These are phyloP conservation scores for Castanea sativa DNA, from an alignment of 306 rosid genomes.

Conservation along the genomic window DNA sequence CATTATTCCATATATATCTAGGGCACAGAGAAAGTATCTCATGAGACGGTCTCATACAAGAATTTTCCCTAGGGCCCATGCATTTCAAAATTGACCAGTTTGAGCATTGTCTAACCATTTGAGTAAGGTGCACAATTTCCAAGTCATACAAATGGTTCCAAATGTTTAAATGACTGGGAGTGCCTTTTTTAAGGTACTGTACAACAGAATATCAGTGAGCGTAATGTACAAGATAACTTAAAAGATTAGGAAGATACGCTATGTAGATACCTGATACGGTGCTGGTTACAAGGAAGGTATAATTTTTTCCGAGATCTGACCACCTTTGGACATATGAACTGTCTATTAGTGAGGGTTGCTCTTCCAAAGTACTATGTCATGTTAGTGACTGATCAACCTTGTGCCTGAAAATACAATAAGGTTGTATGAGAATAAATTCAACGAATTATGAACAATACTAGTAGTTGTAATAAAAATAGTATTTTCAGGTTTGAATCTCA, in stretches of 20 bases:
- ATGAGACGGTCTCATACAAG: too few relatives aligned
- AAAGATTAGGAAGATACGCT: background rate
- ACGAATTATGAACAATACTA: background rate
- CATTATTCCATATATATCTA: too few relatives aligned
- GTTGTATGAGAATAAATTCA: background rate
- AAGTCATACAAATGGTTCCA: background rate
- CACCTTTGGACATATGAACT: slow-evolving; percentile 7
- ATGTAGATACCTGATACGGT: slow-evolving; percentile 22
- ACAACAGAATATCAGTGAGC: background rate
- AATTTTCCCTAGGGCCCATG: background rate
- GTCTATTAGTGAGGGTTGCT: background rate
- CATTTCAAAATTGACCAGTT: background rate
- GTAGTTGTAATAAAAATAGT: background rate
- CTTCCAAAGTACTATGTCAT: slow-evolving; percentile 2
- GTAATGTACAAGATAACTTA: background rate
- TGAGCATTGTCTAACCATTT: background rate
- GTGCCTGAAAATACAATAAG: slow-evolving; percentile 30
- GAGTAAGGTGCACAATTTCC: background rate
- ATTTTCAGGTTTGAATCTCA: background rate
- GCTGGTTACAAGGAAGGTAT: slow-evolving; percentile 3
- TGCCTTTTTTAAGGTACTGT: background rate
- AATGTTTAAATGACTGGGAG: background rate
- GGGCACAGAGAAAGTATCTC: too few relatives aligned
- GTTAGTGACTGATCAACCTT: slow-evolving; percentile 47
- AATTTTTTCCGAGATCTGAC: slow-evolving; percentile 9